These are phyloP conservation scores for Alternaria sp. DNA, from an alignment of 2,329 filamentous ascomycete species.

Conservation along the genomic window DNA sequence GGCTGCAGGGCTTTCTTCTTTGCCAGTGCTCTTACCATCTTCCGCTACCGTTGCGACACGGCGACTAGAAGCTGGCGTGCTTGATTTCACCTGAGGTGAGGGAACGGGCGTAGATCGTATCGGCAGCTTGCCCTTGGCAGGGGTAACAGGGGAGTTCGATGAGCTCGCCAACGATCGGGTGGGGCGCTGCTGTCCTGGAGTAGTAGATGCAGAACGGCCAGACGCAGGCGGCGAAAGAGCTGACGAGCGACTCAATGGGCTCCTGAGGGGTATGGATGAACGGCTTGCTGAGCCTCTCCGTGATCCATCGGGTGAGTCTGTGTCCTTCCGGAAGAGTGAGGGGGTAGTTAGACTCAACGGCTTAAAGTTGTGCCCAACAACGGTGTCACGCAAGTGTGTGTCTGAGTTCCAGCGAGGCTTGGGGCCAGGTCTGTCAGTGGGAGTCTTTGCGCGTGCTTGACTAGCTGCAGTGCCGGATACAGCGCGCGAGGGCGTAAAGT, in stretches of 20 bases:
- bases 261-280: constrained; percentile 49
- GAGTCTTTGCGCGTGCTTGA: constrained; percentile 35
- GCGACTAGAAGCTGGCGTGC: constrained; percentile 38
- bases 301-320: constrained; percentile 26
- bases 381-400: constrained; percentile 50
- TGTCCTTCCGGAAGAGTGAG: constrained; percentile 42
- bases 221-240: constrained; percentile 36
- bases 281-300: constrained; percentile 39
- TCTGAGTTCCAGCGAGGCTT: constrained; percentile 54
- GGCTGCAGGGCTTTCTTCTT: constrained; percentile 43
- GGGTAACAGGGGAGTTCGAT: constrained; percentile 45
- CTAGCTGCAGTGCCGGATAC: constrained; percentile 40
- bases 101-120: constrained; percentile 34
- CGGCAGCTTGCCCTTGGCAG: constrained; percentile 35
- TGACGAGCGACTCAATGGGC: constrained; percentile 43
- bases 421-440: constrained; percentile 37
- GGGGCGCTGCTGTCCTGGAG: constrained; percentile 38
- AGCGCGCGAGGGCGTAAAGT: constrained; percentile 38
- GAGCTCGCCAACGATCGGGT: constrained; percentile 43
- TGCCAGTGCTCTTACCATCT: constrained; percentile 29
- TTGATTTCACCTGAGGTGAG: constrained; percentile 23
- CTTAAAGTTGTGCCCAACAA: constrained; percentile 52
- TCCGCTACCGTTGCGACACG: constrained; percentile 34
- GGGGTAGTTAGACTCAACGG: constrained; percentile 48
- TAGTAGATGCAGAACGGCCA: constrained; percentile 41